phyloP scores from a whole-genome alignment of 2,329 filamentous ascomycete genomes.

The Arachnomyces sp. region DNA sequence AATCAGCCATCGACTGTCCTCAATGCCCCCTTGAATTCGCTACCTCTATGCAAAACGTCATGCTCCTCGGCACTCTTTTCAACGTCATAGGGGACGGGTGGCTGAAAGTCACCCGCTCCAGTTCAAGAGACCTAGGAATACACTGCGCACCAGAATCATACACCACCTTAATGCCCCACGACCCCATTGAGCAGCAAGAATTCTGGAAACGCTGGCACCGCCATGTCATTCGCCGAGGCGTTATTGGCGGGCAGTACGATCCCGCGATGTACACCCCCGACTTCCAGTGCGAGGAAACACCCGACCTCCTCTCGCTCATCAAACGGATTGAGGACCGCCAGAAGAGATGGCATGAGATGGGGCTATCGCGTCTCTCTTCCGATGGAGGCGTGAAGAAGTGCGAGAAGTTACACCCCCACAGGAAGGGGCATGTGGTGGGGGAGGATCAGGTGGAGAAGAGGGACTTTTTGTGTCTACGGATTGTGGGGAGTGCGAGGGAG shows the following conservation, averaged over 20 bases:
- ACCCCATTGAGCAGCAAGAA: conserved; percentile 19
- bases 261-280: conserved; percentile 14
- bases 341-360: conserved; percentile 30
- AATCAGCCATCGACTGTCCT: conserved; percentile 34
- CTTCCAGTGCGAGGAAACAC: conserved; percentile 24
- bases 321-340: conserved; percentile 36
- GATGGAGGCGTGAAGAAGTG: conserved; percentile 9
- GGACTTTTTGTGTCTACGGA: conserved; percentile 18
- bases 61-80: conserved; percentile 38
- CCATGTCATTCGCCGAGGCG: conserved; percentile 26
- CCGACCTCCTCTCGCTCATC: conserved; percentile 30
- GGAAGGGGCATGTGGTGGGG: conserved; percentile 6
- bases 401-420: not conserved
- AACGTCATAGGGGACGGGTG: conserved; percentile 38
- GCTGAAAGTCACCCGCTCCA: conserved; percentile 31
- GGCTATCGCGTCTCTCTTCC: conserved; percentile 4
- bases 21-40: conserved; percentile 35
- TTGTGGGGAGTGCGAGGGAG: conserved; percentile 17
- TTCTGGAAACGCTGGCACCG: conserved; percentile 33
- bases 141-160: conserved; percentile 26
- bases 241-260: conserved; percentile 26
- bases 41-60: conserved; percentile 38
- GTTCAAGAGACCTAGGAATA: conserved; percentile 29
- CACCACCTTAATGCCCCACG: conserved; percentile 19
- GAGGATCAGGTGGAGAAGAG: conserved; percentile 7